Base-by-base conservation (phyloP, 2,329 filamentous ascomycete species). In the Orbilia quercus region DNA sequence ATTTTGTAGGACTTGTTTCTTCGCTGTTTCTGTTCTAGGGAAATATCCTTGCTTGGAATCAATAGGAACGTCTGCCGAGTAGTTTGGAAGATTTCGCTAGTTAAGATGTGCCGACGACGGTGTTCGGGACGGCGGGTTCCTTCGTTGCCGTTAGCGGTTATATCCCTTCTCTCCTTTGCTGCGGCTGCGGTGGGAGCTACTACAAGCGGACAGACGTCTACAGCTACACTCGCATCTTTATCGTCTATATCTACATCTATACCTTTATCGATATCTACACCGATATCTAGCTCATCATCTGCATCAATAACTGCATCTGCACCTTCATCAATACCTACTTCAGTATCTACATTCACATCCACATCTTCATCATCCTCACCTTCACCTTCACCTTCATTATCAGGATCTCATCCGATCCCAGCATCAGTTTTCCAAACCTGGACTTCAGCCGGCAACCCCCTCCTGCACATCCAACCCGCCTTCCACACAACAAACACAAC, bases 391-490 rank as follows among this genome's bases (percentile, higher is more conserved):
- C 67, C 69, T 7, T 60, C 69, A 5, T 47, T 25, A 57, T n/a
- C 34, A 6, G n/a, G n/a, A n/a, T 55, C 54, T 2, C 16, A 36
- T 25, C 64, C 64, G 2, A 55, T 73, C 34, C 69, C 69, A 7
- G 69, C 69, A 1, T 47, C 59, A 11, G 48, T 73, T 7, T 62
- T 73, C 22, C 60, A 59, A 47, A 73, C 69, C 1, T 65, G 57
- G 47, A 73, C 53, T 6, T 59, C 69, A 44, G 47, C 69, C 18
- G 60, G 60, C 14, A 73, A 53, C 40, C 69, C 69, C 7, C 55
- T 73, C 23, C 34, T 73, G 5, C 69, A 73, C 40, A 60, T 73
- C 28, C 69, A 73, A 55, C 69, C 60, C 1, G 48, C 69, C 5
- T 57, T 73, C 31, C 50, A 73, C 54, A 59, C 65, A 28, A 54